A percentile compares a stretch with the other conserved stretches of the same genome.
phyloP scores from a whole-genome alignment of 768 basidiomycete species.

The Wakefieldia striispora region DNA sequence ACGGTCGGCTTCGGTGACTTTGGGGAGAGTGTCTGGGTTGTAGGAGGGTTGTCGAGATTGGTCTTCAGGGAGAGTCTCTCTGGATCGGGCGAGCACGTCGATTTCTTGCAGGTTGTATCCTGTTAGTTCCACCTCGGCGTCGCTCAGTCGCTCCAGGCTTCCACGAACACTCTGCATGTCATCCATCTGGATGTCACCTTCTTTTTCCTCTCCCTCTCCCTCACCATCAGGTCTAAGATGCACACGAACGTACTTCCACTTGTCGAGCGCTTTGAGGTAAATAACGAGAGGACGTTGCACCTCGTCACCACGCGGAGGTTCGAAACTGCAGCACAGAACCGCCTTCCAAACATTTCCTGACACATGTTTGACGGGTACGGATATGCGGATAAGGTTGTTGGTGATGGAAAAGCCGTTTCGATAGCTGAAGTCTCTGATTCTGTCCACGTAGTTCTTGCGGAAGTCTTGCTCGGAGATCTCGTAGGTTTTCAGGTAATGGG shows the following conservation, averaged over 20 bases:
- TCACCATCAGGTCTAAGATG: constrained; percentile 5
- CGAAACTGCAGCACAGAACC: constrained; percentile 24
- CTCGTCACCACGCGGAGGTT: constrained; percentile 5
- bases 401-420: constrained; percentile 15
- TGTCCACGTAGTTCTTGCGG: constrained; percentile 16
- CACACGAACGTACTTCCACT: constrained; percentile 11
- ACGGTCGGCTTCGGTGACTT: constrained; percentile 17
- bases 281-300: constrained; percentile 21
- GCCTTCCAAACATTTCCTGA: constrained; percentile 17
- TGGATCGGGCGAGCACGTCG: constrained; percentile 4
- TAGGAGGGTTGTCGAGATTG: not conserved
- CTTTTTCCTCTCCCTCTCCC: not conserved
- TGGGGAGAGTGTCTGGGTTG: constrained; percentile 8
- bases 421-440: constrained; percentile 10
- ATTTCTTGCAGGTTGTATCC: constrained; percentile 14
- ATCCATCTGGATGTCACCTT: not conserved
- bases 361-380: constrained; percentile 18
- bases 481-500: constrained; percentile 17
- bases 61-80: not conserved
- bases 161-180: constrained; percentile 4
- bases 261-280: constrained; percentile 18
- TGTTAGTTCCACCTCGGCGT: constrained; percentile 9
- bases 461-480: constrained; percentile 22
- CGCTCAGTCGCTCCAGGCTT: constrained; percentile 20
- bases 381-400: constrained; percentile 23